Conservation (phyloP, 2,329 filamentous ascomycete genomes). For the Akanthomyces dipterigenus region DNA sequence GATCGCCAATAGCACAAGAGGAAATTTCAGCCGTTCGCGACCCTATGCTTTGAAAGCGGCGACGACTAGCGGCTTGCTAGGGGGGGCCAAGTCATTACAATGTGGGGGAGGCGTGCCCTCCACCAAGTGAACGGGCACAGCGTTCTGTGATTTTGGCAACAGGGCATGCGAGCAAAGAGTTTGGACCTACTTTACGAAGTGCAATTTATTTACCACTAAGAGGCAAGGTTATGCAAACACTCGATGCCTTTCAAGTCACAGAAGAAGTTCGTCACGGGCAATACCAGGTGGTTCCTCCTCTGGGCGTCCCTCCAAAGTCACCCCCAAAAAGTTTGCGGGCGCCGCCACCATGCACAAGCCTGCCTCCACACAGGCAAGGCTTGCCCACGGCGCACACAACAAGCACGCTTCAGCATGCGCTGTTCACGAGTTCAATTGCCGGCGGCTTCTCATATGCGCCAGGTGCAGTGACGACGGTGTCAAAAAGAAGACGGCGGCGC, state of each 20-base stretch:
- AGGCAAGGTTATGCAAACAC: too few relatives aligned
- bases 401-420: neutral
- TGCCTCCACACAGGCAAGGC: neutral
- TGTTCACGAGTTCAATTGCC: neutral
- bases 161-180: neutral
- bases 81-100: neutral
- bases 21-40: slow-evolving; percentile 11
- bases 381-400: neutral
- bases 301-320: neutral
- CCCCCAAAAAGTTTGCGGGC: neutral
- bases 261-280: too few relatives aligned
- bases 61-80: slow-evolving; percentile 6
- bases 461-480: neutral
- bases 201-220: too few relatives aligned
- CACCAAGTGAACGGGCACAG: too few relatives aligned
- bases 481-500: neutral
- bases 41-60: slow-evolving; percentile 3
- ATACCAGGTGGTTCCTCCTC: neutral
- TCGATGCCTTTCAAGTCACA: too few relatives aligned
- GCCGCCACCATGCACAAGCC: slow-evolving; percentile 5
- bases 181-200: too few relatives aligned
- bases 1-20: slow-evolving; percentile 8
- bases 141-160: neutral
- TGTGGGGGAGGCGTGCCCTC: slow-evolving; percentile 1
- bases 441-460: neutral